Evolutionary conservation across 441 rosid genomes (phyloP), one percentile per base, ranked within the genome.

Genomic region (Cnidoscolus chayamansa): DNA sequence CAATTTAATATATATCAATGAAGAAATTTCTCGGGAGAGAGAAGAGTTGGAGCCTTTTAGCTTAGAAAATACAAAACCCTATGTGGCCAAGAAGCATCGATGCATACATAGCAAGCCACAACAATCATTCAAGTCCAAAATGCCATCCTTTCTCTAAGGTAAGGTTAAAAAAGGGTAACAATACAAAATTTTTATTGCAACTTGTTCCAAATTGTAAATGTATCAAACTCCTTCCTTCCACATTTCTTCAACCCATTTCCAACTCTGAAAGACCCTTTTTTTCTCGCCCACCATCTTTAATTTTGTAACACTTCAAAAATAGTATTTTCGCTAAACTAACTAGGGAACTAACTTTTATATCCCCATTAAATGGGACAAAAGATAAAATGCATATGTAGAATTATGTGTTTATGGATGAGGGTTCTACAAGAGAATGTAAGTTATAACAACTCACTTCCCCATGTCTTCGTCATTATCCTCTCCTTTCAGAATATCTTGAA

Each of bases 401-500:
- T 51, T 35, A 50, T 54, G 17, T 61, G 20, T 25, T 25, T 25
- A 25, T 35, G 60, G 49, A 54, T 37, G 19, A 32, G 17, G 47
- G 51, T 71, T 60, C 67, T 61, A 61, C 74, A 71, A 57, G 15
- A 69, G 40, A 69, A 69, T 19, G 54, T 31, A 8, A 47, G 47
- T 16, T 35, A 19, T 2, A 49, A 69, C 43, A 7, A 56, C 40
- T 25, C 17, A 10, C 25, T 10, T 40, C 50, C 50, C 56, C 9
- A 48, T 25, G 55, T 13, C 65, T 12, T 25, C 5, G 12, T 48
- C 16, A 7, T 30, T 30, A 30, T 16, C 58, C 45, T 40, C 45
- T 5, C 53, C 37, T 2, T 19, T 76, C 49, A 64, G 75, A 76
- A 76, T 64, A 85, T 83, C 87, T 87, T 92, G 84, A 88, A 92